Percentiles rank a stretch among this genome's conserved stretches.
These are phyloP conservation scores for Ascochyta fabae DNA, from an alignment of 2,329 filamentous ascomycete species.

Conservation along the genomic window DNA sequence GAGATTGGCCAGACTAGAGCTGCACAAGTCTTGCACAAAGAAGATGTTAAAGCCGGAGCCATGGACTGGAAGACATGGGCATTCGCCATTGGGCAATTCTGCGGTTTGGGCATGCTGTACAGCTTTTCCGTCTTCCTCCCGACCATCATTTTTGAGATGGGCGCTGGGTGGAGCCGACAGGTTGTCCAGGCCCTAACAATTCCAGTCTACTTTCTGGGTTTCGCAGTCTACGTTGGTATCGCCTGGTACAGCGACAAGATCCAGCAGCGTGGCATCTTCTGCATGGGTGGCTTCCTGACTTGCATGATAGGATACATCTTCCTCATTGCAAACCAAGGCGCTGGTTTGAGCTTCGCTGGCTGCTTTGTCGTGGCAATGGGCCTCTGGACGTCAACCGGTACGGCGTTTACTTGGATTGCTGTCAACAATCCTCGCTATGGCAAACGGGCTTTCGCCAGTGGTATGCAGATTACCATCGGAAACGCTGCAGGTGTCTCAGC, in stretches of 20 bases:
- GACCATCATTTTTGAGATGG: conserved; percentile 38
- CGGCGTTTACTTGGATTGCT: conserved; percentile 37
- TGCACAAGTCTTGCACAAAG: conserved; percentile 54
- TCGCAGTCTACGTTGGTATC: conserved; percentile 28
- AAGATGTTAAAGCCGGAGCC: conserved; percentile 58
- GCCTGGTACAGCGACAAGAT: conserved; percentile 37
- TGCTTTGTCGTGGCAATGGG: conserved; percentile 41
- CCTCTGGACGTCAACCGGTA: conserved; percentile 33
- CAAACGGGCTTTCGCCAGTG: conserved; percentile 38
- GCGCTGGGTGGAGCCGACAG: conserved; percentile 30
- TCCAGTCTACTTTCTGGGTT: conserved; percentile 39
- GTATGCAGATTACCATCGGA: conserved; percentile 46
- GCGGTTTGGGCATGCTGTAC: conserved; percentile 33
- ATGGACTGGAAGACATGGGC: conserved; percentile 42
- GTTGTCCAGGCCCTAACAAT: conserved; percentile 41
- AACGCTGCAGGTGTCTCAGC: conserved; percentile 45
- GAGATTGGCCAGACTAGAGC: conserved; percentile 52
- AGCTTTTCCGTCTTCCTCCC: conserved; percentile 40
- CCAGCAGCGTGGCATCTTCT: conserved; percentile 37
- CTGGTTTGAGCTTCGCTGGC: conserved; percentile 32
- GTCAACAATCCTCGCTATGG: conserved; percentile 42
- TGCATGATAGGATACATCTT: conserved; percentile 59
- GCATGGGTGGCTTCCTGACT: conserved; percentile 37
- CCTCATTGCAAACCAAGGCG: conserved; percentile 26
- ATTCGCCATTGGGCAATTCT: conserved; percentile 55